Conservation (phyloP, 352 stramenopile species). For the Peronospora farinosa region DNA sequence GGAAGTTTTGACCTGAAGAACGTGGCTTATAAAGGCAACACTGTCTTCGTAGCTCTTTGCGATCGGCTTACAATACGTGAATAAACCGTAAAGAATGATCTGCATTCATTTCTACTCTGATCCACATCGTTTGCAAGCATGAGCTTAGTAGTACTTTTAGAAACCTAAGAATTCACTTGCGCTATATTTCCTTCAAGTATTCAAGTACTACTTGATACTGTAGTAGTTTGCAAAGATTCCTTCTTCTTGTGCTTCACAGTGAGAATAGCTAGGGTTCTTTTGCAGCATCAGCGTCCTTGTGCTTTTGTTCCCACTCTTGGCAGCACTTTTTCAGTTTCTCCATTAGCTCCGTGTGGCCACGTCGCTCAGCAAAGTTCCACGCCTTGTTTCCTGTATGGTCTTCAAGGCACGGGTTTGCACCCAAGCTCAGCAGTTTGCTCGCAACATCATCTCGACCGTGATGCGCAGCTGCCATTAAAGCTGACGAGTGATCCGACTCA, state of each 20-base stretch:
- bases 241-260: not conserved
- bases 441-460: slow-evolving; percentile 72
- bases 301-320: slow-evolving; percentile 48
- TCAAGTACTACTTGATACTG: not conserved
- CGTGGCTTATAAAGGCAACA: slow-evolving; percentile 1
- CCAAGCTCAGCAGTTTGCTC: slow-evolving; percentile 53
- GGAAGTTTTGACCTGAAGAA: slow-evolving; percentile 84
- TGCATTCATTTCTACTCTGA: not conserved
- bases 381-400: slow-evolving; percentile 51
- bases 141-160: not conserved
- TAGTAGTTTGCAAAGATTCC: not conserved
- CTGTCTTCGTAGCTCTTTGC: slow-evolving; percentile 2
- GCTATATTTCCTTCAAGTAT: slow-evolving; percentile 8
- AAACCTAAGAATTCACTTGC: not conserved
- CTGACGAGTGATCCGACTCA: slow-evolving; percentile 67
- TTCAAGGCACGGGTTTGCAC: slow-evolving; percentile 54
- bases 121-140: slow-evolving; percentile 1
- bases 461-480: slow-evolving; percentile 72
- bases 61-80: not conserved
- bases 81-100: slow-evolving; percentile 1
- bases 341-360: slow-evolving; percentile 56
- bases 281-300: slow-evolving; percentile 18
- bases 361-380: slow-evolving; percentile 65
- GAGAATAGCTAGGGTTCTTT: slow-evolving; percentile 11
- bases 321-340: slow-evolving; percentile 63